Conservation (phyloP, 495 filamentous ascomycete genomes). For the Annulohypoxylon maeteangense region DNA sequence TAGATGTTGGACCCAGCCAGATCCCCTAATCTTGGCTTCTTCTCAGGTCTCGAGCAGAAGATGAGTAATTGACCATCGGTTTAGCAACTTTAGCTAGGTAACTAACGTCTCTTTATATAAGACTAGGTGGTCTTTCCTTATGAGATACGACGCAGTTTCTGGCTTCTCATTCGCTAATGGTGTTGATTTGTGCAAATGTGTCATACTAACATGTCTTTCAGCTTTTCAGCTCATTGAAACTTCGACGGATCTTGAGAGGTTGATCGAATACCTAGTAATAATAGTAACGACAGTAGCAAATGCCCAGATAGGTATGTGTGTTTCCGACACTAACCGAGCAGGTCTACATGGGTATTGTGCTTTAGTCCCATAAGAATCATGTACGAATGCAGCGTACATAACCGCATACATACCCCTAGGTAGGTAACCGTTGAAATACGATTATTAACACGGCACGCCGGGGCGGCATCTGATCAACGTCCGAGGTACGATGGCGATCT, state of each 20-base stretch:
- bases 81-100: neutral
- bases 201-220: neutral
- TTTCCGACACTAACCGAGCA: neutral
- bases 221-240: neutral
- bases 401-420: no score
- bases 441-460: neutral
- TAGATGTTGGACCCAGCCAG: constrained; percentile 9
- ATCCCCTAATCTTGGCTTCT: neutral
- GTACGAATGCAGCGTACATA: neutral
- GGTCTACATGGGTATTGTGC: neutral
- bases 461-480: neutral
- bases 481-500: neutral
- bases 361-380: neutral
- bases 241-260: neutral
- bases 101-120: neutral
- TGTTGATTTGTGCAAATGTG: neutral
- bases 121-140: neutral
- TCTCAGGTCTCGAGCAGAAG: neutral
- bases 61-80: neutral
- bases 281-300: neutral
- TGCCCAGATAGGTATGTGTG: neutral
- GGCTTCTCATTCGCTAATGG: neutral
- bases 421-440: no score
- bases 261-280: neutral
- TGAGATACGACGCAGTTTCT: neutral